phyloP scores from a whole-genome alignment of 2,329 filamentous ascomycete genomes.

The Colletotrichum gloeosporioides region DNA sequence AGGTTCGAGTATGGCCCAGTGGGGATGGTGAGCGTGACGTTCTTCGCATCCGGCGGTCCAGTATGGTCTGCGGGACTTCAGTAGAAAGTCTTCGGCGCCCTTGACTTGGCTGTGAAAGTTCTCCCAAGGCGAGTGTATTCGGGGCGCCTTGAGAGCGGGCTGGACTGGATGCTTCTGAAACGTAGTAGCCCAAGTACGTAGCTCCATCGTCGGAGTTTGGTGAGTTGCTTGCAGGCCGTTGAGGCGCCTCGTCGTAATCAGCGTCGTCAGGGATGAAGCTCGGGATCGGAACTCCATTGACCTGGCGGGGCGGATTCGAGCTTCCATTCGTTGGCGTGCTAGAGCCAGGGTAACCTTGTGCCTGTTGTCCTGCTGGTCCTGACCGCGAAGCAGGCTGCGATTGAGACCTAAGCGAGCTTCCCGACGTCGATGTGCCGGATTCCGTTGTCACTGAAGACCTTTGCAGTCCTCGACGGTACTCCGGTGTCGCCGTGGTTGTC shows the following conservation, averaged over 20 bases:
- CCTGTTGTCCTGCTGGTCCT: conserved; percentile 8
- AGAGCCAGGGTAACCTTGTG: conserved; percentile 13
- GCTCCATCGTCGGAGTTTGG: conserved; percentile 53
- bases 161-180: conserved; percentile 34
- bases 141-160: conserved; percentile 29
- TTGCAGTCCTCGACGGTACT: conserved; percentile 63
- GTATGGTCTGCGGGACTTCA: conserved; percentile 57
- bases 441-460: conserved; percentile 58
- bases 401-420: conserved; percentile 66
- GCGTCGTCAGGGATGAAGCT: conserved; percentile 63
- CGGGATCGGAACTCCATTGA: conserved; percentile 57
- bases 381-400: conserved; percentile 68
- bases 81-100: conserved; percentile 55
- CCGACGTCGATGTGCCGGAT: conserved; percentile 49
- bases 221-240: conserved; percentile 45
- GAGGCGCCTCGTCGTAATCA: conserved; percentile 51
- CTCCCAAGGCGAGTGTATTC: conserved; percentile 53
- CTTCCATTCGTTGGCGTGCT: conserved; percentile 1
- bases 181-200: conserved; percentile 41
- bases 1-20: conserved; percentile 52
- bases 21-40: conserved; percentile 63
- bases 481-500: conserved; percentile 43
- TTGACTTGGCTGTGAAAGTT: conserved; percentile 45
- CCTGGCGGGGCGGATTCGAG: conserved; percentile 35
- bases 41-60: conserved; percentile 58